Percentiles rank a stretch among this genome's conserved stretches.
Evolutionary conservation across 345 rosid species (phyloP).

Genomic region (Xanthoceras sorbifolium): DNA sequence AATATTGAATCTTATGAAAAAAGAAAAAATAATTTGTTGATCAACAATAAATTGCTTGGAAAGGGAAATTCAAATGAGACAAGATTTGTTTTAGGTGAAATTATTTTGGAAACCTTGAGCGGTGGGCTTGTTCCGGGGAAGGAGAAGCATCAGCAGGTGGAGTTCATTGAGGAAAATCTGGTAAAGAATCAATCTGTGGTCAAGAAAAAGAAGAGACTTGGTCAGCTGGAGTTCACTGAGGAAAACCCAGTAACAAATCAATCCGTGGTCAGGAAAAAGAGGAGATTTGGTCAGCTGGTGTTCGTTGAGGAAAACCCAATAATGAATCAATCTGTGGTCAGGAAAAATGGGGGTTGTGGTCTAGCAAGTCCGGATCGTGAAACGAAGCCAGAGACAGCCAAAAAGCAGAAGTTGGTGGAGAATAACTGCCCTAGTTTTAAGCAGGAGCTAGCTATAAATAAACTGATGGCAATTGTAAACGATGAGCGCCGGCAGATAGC

Average conservation of each 20-base stretch:
- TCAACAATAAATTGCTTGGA: slow-evolving; percentile 56
- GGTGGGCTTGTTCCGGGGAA: slow-evolving; percentile 32
- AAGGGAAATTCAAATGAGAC: slow-evolving; percentile 59
- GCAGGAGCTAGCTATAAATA: neutral
- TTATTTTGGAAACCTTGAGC: slow-evolving; percentile 69
- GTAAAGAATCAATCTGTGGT: slow-evolving; percentile 17
- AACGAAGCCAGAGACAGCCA: slow-evolving; percentile 22
- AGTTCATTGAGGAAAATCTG: slow-evolving; percentile 14
- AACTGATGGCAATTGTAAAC: slow-evolving; percentile 1
- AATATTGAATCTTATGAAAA: slow-evolving; percentile 39
- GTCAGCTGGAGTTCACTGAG: slow-evolving; percentile 10
- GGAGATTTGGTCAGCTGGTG: slow-evolving; percentile 4
- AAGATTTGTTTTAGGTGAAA: slow-evolving; percentile 72
- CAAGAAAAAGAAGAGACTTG: slow-evolving; percentile 23
- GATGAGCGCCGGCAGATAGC: slow-evolving; percentile 12
- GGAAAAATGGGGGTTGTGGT: slow-evolving; percentile 13
- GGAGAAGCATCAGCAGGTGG: slow-evolving; percentile 7
- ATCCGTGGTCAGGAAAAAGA: slow-evolving; percentile 20
- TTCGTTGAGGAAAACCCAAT: slow-evolving; percentile 13
- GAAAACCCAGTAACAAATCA: slow-evolving; percentile 19
- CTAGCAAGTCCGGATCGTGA: slow-evolving; percentile 16
- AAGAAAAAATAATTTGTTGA: slow-evolving; percentile 31
- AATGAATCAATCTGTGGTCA: slow-evolving; percentile 16
- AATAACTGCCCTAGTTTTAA: slow-evolving; percentile 2
- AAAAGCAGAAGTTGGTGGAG: slow-evolving; percentile 25